Base-by-base conservation (phyloP, 2,329 filamentous ascomycete species). In the Colletotrichum sublineola region DNA sequence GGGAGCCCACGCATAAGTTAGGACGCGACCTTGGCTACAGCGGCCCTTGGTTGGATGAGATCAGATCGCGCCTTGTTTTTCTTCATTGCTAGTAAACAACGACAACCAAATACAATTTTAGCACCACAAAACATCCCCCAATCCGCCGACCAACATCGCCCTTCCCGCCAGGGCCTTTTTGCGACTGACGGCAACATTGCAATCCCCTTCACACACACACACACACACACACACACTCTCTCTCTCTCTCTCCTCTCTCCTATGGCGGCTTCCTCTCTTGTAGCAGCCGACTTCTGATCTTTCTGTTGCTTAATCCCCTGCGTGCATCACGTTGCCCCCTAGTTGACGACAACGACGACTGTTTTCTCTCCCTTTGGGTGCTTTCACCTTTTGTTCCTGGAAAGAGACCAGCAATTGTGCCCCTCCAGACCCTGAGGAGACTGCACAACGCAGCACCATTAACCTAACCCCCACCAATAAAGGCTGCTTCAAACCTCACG, bases 1-100 rank as follows among this genome's bases (percentile, higher is more conserved):
- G 71, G 67, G 53, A 58, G 55, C 38, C 71, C 62, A 73, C 62
- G 67, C 71, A 71, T 62, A 58, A 40, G 55, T 50, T 31, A 20
- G 62, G 38, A 71, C 71, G 67, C 71, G 71, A 67, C 71, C 61
- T 46, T 64, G 66, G 36, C 48, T 61, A 38, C 62, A 66, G 57
- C 38, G 71, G 62, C n/a, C 55, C 61, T 62, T 73, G 71, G 68
- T 71, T 73, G 71, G 67, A 29, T 63, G 67, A 73, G 67, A 73
- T 73, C 71, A 53, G 71, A 71, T 73, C 68, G 71, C 71, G 71
- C 71, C 71, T 73, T 73, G 71, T 73, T 73, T 73, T 73, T 71
- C 71, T 71, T 73, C 67, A 67, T 67, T 70, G 71, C 67, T 66
- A 73, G 71, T 73, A 73, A 73, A 73, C 71, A 73, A 73, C 67